Percentiles rank a stretch among this genome's conserved stretches.
Evolutionary conservation across 2,329 filamentous ascomycete genomes (phyloP).

Genomic region (Mycosphaerella sp.): DNA sequence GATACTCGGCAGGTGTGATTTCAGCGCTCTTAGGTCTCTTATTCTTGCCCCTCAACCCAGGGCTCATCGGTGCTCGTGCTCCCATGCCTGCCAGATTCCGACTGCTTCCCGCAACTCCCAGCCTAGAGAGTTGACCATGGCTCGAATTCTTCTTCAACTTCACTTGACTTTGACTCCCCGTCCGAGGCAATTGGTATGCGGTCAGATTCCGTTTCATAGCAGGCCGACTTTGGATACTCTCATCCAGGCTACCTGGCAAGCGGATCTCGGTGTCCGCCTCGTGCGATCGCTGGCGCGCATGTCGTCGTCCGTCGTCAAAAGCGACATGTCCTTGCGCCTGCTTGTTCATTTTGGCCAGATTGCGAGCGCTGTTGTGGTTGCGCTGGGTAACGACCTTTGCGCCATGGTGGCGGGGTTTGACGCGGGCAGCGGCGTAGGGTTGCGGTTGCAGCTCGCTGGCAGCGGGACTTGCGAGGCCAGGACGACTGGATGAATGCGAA

Average conservation of each 20-base stretch:
- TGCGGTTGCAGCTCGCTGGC: conserved; percentile 23
- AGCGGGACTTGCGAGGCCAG: conserved; percentile 22
- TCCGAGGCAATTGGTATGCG: conserved; percentile 28
- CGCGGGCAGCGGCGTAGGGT: conserved; percentile 19
- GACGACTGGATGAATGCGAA: conserved; percentile 18
- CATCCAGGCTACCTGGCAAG: conserved; percentile 31
- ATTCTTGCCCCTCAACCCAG: conserved; percentile 27
- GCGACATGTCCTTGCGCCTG: conserved; percentile 6
- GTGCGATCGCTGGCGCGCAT: conserved; percentile 26
- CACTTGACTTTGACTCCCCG: conserved; percentile 24
- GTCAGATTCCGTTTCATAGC: conserved; percentile 31
- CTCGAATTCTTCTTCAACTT: conserved; percentile 38
- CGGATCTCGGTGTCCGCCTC: conserved; percentile 33
- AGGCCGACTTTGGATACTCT: conserved; percentile 20
- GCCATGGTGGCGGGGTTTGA: conserved; percentile 21
- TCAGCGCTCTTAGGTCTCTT: conserved; percentile 31
- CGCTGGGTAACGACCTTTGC: conserved; percentile 30
- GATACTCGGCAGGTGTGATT: conserved; percentile 11
- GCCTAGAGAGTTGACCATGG: conserved; percentile 41
- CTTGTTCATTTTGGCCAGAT: conserved; percentile 26
- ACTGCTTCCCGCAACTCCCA: conserved; percentile 31
- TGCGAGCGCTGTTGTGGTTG: conserved; percentile 31
- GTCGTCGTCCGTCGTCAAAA: conserved; percentile 22
- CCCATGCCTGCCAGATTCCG: conserved; percentile 33
- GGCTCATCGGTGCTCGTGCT: conserved; percentile 24